A percentile compares a stretch with the other conserved stretches of the same genome.
phyloP scores from a whole-genome alignment of 768 basidiomycete genomes.

The Mycena capillaripes region DNA sequence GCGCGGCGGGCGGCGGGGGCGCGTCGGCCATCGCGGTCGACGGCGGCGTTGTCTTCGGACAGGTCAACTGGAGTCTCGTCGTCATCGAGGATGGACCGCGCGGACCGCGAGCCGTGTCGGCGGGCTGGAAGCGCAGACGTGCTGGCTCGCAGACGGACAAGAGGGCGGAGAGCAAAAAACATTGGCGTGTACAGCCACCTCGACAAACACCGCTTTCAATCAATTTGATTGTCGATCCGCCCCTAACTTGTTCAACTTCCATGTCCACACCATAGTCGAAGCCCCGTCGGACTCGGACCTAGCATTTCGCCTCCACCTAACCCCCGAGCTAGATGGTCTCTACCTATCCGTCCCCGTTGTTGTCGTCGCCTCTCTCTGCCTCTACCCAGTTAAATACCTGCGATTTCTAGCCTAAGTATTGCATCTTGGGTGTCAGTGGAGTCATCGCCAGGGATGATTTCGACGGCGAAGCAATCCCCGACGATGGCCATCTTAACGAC shows the following conservation, averaged over 20 bases:
- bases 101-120: constrained; percentile 19
- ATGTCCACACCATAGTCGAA: neutral
- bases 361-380: neutral
- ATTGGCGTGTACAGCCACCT: neutral
- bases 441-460: neutral
- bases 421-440: neutral
- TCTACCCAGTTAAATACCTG: constrained; percentile 11
- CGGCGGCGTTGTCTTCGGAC: constrained; percentile 65
- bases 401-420: constrained; percentile 11
- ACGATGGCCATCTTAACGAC: neutral
- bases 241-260: too few relatives aligned
- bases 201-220: too few relatives aligned
- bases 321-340: neutral
- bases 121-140: neutral
- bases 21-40: neutral
- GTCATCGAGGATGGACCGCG: constrained; percentile 64
- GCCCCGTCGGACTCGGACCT: neutral
- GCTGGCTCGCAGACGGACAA: neutral
- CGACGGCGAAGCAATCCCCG: neutral
- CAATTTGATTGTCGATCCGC: too few relatives aligned
- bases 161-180: constrained; percentile 15
- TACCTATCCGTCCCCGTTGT: constrained; percentile 2
- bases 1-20: too few relatives aligned
- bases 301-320: neutral
- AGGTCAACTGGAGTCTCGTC: constrained; percentile 60